These are phyloP conservation scores for Ogataea neopini DNA, from an alignment of 805 yeast species.

Conservation along the genomic window DNA sequence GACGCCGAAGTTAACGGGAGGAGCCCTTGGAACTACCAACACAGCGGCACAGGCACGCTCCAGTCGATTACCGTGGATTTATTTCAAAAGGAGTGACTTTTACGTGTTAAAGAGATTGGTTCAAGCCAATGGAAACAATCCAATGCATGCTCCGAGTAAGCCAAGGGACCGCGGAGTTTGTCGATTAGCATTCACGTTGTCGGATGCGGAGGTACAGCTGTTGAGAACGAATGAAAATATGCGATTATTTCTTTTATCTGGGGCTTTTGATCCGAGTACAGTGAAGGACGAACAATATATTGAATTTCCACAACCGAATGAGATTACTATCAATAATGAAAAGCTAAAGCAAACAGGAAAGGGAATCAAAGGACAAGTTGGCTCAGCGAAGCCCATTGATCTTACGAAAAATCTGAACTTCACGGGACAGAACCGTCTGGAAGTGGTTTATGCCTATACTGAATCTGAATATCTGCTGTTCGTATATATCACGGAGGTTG, in stretches of 20 bases:
- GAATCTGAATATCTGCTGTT: constrained; percentile 50
- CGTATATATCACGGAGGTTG: constrained; percentile 57
- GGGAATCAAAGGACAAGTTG: constrained; percentile 75
- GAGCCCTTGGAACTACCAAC: too few relatives aligned
- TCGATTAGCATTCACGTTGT: constrained; percentile 43
- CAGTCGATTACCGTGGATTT: constrained; percentile 41
- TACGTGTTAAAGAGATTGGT: constrained; percentile 49
- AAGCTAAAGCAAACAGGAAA: constrained; percentile 55
- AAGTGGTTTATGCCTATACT: constrained; percentile 60
- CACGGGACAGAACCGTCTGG: constrained; percentile 41
- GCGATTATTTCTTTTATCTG: constrained; percentile 57
- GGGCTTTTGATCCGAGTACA: constrained; percentile 36
- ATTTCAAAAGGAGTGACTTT: constrained; percentile 58
- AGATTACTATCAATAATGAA: constrained; percentile 58
- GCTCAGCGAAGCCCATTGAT: constrained; percentile 83
- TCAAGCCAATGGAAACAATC: constrained; percentile 39
- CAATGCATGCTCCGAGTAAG: constrained; percentile 44
- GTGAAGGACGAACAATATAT: constrained; percentile 34
- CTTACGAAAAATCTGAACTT: constrained; percentile 51
- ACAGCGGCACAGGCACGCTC: too few relatives aligned
- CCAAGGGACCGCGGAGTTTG: constrained; percentile 49
- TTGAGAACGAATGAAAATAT: constrained; percentile 34
- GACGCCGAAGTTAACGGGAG: neutral
- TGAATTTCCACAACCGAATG: constrained; percentile 73
- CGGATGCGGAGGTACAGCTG: constrained; percentile 41